phyloP scores from a whole-genome alignment of 441 rosid genomes.

The Gossypium schwendimanii region DNA sequence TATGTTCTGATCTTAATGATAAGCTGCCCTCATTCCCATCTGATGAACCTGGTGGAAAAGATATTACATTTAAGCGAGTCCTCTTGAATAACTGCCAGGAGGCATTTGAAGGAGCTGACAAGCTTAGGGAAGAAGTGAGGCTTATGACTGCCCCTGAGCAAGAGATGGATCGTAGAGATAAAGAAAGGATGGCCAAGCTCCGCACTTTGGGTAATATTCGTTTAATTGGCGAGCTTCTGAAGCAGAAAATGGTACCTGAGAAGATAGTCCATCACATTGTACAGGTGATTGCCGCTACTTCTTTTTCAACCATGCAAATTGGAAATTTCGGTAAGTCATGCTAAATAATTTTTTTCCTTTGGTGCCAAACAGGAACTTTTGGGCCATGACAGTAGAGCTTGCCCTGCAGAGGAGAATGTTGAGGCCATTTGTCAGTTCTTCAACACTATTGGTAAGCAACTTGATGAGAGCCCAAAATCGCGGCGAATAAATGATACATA shows the following conservation, averaged over 20 bases:
- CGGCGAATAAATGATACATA: conserved; percentile 60
- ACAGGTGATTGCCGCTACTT: conserved; percentile 31
- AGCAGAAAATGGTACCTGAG: conserved; percentile 89
- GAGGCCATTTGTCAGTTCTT: conserved; percentile 89
- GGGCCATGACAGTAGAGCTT: conserved; percentile 44
- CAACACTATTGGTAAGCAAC: conserved; percentile 79
- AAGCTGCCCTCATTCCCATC: conserved; percentile 76
- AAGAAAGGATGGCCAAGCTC: conserved; percentile 64
- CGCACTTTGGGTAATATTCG: conserved; percentile 85
- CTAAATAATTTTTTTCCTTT: not conserved
- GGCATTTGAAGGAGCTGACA: conserved; percentile 83
- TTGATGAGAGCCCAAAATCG: conserved; percentile 62
- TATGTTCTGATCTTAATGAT: conserved; percentile 72
- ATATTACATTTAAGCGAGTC: conserved; percentile 68
- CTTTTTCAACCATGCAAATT: not conserved
- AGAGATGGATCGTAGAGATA: conserved; percentile 73
- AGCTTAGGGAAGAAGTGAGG: conserved; percentile 58
- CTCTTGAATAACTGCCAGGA: conserved; percentile 81
- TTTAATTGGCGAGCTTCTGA: conserved; percentile 84
- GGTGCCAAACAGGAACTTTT: conserved; percentile 59
- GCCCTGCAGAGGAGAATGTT: conserved; percentile 83
- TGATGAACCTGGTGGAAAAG: conserved; percentile 74
- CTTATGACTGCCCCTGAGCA: conserved; percentile 71
- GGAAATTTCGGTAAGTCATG: not conserved
- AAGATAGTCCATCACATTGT: conserved; percentile 78